Evolutionary conservation across 2,329 filamentous ascomycete species (phyloP).

Genomic region (Aspergillus hortae): DNA sequence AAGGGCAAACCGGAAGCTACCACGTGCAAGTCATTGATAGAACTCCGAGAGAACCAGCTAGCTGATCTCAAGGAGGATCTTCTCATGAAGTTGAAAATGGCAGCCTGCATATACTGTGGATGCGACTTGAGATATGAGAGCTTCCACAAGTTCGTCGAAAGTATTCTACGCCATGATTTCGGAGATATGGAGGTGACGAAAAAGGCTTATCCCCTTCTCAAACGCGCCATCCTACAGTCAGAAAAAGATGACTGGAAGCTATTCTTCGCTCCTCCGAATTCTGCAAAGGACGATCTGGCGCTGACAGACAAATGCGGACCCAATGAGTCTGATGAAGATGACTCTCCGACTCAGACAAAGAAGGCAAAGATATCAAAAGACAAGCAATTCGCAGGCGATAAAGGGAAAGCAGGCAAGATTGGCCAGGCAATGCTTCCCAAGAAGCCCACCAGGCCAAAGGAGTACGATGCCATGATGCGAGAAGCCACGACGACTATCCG

Average conservation of each 20-base stretch:
- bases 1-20: conserved; percentile 23
- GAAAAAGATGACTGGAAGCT: conserved; percentile 25
- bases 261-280: conserved; percentile 20
- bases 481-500: conserved; percentile 17
- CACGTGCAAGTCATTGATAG: conserved; percentile 32
- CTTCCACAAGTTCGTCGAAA: conserved; percentile 27
- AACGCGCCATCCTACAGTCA: conserved; percentile 14
- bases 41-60: conserved; percentile 21
- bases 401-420: not conserved
- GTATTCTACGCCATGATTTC: conserved; percentile 24
- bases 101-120: conserved; percentile 28
- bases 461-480: conserved; percentile 17
- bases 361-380: not conserved
- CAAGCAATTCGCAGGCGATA: not conserved
- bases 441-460: conserved; percentile 12
- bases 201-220: conserved; percentile 18
- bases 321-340: not conserved
- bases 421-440: conserved; percentile 6
- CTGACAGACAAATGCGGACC: not conserved
- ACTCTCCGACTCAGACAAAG: not conserved
- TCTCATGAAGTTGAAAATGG: conserved; percentile 21
- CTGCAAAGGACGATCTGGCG: not conserved
- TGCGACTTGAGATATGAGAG: conserved; percentile 19
- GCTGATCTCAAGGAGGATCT: conserved; percentile 20
- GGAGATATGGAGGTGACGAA: conserved; percentile 26